A percentile compares a stretch with the other conserved stretches of the same genome.
These are phyloP conservation scores for Comarum palustre DNA, from an alignment of 306 rosid genomes.

Conservation along the genomic window DNA sequence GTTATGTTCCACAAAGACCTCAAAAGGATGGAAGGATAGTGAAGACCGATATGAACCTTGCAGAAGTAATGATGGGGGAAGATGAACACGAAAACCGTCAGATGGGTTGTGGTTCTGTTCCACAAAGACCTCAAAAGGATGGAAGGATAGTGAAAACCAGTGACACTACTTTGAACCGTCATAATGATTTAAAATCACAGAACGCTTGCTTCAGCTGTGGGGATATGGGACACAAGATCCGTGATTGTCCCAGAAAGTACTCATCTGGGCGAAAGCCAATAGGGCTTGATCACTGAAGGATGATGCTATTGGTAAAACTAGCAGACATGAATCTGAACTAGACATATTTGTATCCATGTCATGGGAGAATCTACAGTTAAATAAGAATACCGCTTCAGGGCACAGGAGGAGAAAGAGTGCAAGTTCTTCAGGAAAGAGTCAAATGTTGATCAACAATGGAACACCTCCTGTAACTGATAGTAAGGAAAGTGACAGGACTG, in stretches of 20 bases:
- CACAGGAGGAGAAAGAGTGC: slow-evolving; percentile 27
- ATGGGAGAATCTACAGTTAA: slow-evolving; percentile 24
- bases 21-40: slow-evolving; percentile 29
- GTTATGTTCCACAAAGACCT: slow-evolving; percentile 28
- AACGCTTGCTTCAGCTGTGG: slow-evolving; percentile 52
- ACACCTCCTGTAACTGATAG: slow-evolving; percentile 13
- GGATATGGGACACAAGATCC: slow-evolving; percentile 50
- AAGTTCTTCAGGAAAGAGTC: slow-evolving; percentile 28
- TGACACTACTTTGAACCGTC: slow-evolving; percentile 26
- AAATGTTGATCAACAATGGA: slow-evolving; percentile 11
- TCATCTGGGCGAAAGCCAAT: slow-evolving; percentile 26
- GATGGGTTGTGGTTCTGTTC: slow-evolving; percentile 31
- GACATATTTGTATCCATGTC: slow-evolving; percentile 36
- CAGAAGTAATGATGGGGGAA: slow-evolving; percentile 41
- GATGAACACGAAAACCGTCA: slow-evolving; percentile 31
- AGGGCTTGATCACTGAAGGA: slow-evolving; percentile 26
- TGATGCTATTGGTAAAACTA: slow-evolving; percentile 19
- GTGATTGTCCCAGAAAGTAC: slow-evolving; percentile 41
- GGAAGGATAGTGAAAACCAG: slow-evolving; percentile 19
- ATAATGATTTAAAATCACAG: slow-evolving; percentile 21
- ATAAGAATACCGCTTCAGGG: slow-evolving; percentile 30
- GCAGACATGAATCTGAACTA: slow-evolving; percentile 24
- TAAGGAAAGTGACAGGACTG: slow-evolving; percentile 27
- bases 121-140: slow-evolving; percentile 31
- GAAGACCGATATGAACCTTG: slow-evolving; percentile 44